Percentiles rank a stretch among this genome's conserved stretches.
These are phyloP conservation scores for Rhodotorula kratochvilovae DNA, from an alignment of 768 basidiomycete species.

Conservation along the genomic window DNA sequence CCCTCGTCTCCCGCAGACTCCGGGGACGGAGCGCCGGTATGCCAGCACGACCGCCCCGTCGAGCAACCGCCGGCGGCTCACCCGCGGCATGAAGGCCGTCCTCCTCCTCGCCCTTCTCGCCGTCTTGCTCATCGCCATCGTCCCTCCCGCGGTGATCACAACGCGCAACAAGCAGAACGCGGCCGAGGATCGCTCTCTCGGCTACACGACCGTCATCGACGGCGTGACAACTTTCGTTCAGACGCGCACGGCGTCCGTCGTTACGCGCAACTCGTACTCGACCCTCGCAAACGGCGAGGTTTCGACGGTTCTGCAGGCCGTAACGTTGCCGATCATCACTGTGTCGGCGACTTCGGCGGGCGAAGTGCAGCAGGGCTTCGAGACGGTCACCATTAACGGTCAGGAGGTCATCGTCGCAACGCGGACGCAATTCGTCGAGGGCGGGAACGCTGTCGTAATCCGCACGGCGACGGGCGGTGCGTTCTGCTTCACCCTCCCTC, in stretches of 20 bases:
- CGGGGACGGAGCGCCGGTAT: slow-evolving; percentile 1
- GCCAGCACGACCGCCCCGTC: background rate
- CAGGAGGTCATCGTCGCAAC: background rate
- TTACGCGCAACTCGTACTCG: background rate
- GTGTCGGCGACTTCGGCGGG: background rate
- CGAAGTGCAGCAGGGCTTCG: background rate
- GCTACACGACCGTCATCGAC: slow-evolving; percentile 6
- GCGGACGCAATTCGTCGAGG: background rate
- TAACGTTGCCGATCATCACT: slow-evolving; percentile 3
- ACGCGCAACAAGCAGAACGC: background rate
- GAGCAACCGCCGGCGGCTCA: background rate
- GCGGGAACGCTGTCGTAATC: background rate
- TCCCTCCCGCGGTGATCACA: slow-evolving; percentile 8
- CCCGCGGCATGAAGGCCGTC: background rate
- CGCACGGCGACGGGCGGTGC: background rate
- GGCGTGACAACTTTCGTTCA: slow-evolving; percentile 6
- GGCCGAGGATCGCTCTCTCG: background rate
- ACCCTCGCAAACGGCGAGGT: slow-evolving; percentile 6
- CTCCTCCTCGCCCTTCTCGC: background rate
- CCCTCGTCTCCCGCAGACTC: background rate
- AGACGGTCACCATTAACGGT: background rate
- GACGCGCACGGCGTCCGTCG: background rate
- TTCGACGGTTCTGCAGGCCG: background rate
- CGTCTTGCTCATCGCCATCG: slow-evolving; percentile 12
- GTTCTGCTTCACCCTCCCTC: background rate